Evolutionary conservation across 441 rosid genomes (phyloP).

Genomic region (Jatropha multifida): DNA sequence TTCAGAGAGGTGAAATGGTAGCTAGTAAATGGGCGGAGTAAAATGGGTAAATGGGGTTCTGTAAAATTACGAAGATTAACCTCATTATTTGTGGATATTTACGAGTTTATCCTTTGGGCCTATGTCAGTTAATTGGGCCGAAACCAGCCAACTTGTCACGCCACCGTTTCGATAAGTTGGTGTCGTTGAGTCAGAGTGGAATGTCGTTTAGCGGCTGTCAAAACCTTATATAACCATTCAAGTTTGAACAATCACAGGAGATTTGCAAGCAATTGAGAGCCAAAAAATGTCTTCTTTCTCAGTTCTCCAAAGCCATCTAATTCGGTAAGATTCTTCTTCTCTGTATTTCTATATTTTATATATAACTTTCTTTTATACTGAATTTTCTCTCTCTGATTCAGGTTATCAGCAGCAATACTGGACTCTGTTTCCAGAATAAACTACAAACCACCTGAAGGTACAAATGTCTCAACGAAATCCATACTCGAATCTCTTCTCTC

Average conservation of each 20-base stretch:
- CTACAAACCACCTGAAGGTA: constrained; percentile 46
- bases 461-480: constrained; percentile 46
- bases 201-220: not conserved
- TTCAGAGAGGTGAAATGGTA: constrained; percentile 4
- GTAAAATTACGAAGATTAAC: not conserved
- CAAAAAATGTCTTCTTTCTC: constrained; percentile 40
- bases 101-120: constrained; percentile 2
- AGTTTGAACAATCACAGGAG: not conserved
- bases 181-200: too few species aligned
- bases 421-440: constrained; percentile 40
- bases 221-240: not conserved
- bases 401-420: constrained; percentile 44
- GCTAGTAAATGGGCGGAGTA: constrained; percentile 18
- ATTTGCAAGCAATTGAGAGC: not conserved
- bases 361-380: not conserved
- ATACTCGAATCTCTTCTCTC: constrained; percentile 49
- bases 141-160: not conserved
- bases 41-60: constrained; percentile 5
- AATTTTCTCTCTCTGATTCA: constrained; percentile 20
- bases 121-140: not conserved
- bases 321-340: constrained; percentile 39
- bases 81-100: not conserved
- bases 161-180: not conserved
- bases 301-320: constrained; percentile 45
- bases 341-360: not conserved